phyloP scores from a whole-genome alignment of 2,329 filamentous ascomycete species.

The Alternaria sp. region DNA sequence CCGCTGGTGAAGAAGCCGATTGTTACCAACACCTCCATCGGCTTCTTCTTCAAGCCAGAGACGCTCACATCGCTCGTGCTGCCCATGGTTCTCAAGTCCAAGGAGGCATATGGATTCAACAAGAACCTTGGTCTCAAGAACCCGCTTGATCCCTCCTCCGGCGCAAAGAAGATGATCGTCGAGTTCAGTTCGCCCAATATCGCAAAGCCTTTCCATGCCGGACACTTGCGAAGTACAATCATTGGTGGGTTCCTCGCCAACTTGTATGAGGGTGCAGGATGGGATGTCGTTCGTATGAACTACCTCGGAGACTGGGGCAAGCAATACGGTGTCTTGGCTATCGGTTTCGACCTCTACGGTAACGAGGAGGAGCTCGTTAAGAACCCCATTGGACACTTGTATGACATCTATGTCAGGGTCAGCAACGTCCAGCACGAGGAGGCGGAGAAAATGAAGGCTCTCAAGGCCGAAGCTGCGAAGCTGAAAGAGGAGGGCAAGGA shows the following conservation, averaged over 20 bases:
- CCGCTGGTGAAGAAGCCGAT: conserved; percentile 76
- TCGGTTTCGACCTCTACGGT: conserved; percentile 79
- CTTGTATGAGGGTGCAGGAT: conserved; percentile 72
- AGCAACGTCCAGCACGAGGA: conserved; percentile 69
- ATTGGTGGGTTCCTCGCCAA: conserved; percentile 78
- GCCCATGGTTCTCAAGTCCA: conserved; percentile 72
- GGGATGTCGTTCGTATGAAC: conserved; percentile 76
- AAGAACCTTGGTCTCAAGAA: conserved; percentile 68
- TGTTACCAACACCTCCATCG: conserved; percentile 73
- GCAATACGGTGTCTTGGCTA: conserved; percentile 74
- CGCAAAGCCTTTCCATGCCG: conserved; percentile 81
- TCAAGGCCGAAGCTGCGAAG: conserved; percentile 55
- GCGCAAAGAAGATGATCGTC: conserved; percentile 74
- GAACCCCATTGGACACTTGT: conserved; percentile 84
- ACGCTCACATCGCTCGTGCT: conserved; percentile 73
- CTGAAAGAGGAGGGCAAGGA: conserved; percentile 55
- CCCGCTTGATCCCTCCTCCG: conserved; percentile 66
- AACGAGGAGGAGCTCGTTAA: conserved; percentile 73
- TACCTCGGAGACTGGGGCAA: conserved; percentile 84
- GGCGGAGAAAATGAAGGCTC: conserved; percentile 70
- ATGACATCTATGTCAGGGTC: conserved; percentile 83
- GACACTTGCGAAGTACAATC: conserved; percentile 79
- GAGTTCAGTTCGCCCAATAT: conserved; percentile 90
- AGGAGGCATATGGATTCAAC: conserved; percentile 70
- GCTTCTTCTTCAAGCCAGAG: conserved; percentile 81